phyloP scores from a whole-genome alignment of 768 basidiomycete species.

The Stropharia rugosoannulata region DNA sequence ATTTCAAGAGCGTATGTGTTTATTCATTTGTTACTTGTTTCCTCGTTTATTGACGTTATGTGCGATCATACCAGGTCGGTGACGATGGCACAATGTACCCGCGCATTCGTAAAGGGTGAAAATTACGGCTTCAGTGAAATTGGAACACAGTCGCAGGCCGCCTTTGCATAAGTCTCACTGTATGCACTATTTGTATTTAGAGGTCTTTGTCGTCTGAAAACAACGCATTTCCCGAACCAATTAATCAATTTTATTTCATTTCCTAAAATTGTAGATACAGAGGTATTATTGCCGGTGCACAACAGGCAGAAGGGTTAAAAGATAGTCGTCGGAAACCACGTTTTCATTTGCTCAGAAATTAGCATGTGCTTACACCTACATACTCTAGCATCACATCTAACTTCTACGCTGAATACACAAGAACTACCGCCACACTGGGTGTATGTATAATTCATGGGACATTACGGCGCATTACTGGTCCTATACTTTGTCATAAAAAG shows the following conservation, averaged over 20 bases:
- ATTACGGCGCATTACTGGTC: background rate
- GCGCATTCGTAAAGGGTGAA: conserved; percentile 80
- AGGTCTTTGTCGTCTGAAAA: conserved; percentile 9
- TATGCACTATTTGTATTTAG: conserved; percentile 19
- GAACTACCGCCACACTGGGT: too few relatives aligned
- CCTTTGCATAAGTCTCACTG: conserved; percentile 33
- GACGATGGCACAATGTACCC: conserved; percentile 94
- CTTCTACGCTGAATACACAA: too few relatives aligned
- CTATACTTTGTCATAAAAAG: background rate
- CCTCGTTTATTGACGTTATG: background rate
- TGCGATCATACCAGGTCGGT: conserved; percentile 57
- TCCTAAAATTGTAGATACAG: too few relatives aligned
- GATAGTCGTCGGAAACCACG: too few relatives aligned
- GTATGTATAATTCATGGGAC: too few relatives aligned
- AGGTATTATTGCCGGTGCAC: too few relatives aligned
- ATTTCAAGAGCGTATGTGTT: conserved; percentile 86
- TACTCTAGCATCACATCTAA: too few relatives aligned
- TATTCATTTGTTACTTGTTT: background rate
- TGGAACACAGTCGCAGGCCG: conserved; percentile 45
- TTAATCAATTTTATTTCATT: conserved; percentile 12
- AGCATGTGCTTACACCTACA: too few relatives aligned
- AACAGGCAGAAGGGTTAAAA: too few relatives aligned
- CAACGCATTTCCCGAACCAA: conserved; percentile 8
- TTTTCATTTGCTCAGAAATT: too few relatives aligned
- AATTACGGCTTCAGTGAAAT: conserved; percentile 53